Evolutionary conservation across 2,329 filamentous ascomycete genomes (phyloP).

Genomic region (Mariannaea elegans): DNA sequence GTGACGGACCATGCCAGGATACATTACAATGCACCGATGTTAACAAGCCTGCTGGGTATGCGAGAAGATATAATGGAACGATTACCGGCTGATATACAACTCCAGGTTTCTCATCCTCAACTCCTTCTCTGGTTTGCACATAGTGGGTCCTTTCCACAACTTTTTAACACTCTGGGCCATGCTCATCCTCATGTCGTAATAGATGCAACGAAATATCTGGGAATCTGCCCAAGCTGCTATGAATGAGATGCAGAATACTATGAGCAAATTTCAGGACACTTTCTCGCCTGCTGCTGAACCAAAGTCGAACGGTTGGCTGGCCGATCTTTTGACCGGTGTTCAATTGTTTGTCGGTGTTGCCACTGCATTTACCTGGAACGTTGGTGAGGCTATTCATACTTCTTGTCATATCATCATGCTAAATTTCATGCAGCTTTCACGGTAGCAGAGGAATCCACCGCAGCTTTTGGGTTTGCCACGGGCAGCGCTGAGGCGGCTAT

Average conservation of each 20-base stretch:
- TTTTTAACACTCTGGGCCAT: background rate
- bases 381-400: background rate
- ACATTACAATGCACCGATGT: background rate
- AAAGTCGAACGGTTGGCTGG: background rate
- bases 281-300: background rate
- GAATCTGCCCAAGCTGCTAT: background rate
- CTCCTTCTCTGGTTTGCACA: background rate
- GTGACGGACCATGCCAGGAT: background rate
- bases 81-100: background rate
- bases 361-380: background rate
- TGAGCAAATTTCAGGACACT: background rate
- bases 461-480: background rate
- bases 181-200: background rate
- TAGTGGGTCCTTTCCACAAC: background rate
- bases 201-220: constrained; percentile 2
- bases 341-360: background rate
- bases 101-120: constrained; percentile 2
- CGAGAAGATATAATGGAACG: background rate
- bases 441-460: background rate
- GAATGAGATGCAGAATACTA: constrained; percentile 1
- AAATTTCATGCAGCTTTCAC: no score
- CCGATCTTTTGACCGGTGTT: background rate
- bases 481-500: background rate
- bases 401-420: no score
- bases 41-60: constrained; percentile 4